These are phyloP conservation scores for Colletotrichum horii DNA, from an alignment of 2,329 filamentous ascomycete species.

Conservation along the genomic window DNA sequence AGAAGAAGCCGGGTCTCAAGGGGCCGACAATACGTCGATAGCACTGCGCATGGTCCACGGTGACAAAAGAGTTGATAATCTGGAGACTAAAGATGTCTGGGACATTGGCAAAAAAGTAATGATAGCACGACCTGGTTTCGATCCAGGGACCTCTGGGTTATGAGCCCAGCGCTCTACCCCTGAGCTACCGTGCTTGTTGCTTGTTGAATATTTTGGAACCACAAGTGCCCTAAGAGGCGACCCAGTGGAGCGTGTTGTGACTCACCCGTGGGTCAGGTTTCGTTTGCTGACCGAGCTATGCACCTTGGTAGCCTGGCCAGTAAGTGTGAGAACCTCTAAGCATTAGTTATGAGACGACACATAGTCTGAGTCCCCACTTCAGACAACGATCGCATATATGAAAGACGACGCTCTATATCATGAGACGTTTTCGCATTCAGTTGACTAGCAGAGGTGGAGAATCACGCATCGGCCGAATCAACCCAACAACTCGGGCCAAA, in stretches of 20 bases:
- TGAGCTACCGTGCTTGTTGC: constrained; percentile 5
- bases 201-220: background rate
- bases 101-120: background rate
- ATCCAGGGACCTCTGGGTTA: constrained; percentile 16
- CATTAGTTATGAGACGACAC: rapidly evolving
- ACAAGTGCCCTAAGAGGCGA: background rate
- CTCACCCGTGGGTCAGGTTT: background rate
- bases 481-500: background rate
- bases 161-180: constrained; percentile 16
- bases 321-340: background rate
- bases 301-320: background rate
- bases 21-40: too few species aligned
- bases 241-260: background rate
- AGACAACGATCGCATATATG: rapidly evolving
- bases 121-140: constrained; percentile 13
- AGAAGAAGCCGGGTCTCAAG: background rate
- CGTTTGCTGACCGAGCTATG: background rate
- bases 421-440: background rate
- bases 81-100: rapidly evolving
- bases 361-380: rapidly evolving
- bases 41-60: too few species aligned
- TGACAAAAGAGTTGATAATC: background rate
- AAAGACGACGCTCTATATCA: rapidly evolving
- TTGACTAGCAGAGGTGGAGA: background rate
- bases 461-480: background rate